Percentiles rank a stretch among this genome's conserved stretches.
Evolutionary conservation across 2,329 filamentous ascomycete genomes (phyloP).

Genomic region (Teratosphaeria zuluensis): DNA sequence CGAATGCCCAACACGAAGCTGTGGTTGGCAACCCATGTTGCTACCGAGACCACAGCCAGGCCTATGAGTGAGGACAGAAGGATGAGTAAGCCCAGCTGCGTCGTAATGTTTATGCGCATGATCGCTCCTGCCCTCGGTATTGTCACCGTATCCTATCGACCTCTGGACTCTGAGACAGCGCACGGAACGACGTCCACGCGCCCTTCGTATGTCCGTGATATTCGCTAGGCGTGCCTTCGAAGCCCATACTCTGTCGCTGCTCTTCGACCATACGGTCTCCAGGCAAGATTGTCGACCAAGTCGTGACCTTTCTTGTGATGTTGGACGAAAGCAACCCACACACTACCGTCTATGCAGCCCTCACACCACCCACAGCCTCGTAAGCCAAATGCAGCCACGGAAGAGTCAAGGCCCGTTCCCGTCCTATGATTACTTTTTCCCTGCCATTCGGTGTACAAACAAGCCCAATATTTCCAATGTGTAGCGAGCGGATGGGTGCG

Average conservation of each 20-base stretch:
- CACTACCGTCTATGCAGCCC: background rate
- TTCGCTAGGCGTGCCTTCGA: background rate
- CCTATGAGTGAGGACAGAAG: constrained; percentile 63
- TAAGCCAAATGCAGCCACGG: background rate
- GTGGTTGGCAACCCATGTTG: constrained; percentile 56
- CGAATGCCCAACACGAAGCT: constrained; percentile 50
- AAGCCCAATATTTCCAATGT: background rate
- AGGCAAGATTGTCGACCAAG: background rate
- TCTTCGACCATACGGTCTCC: background rate
- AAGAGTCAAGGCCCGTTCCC: background rate
- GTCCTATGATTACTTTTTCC: background rate
- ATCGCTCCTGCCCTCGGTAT: background rate
- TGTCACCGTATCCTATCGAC: background rate
- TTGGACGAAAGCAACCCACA: background rate
- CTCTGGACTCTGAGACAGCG: background rate
- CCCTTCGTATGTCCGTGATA: background rate
- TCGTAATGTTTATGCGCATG: constrained; percentile 80
- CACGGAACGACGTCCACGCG: background rate
- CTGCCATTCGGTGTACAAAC: background rate
- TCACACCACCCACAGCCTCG: background rate
- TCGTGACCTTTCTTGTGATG: background rate
- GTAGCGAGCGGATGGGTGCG: background rate
- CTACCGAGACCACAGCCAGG: constrained; percentile 69
- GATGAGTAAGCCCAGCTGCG: constrained; percentile 76
- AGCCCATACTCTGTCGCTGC: constrained; percentile 1